Evolutionary conservation across 306 rosid species (phyloP), one percentile per base, ranked within the genome.

Genomic region (Medicago ruthenica): DNA sequence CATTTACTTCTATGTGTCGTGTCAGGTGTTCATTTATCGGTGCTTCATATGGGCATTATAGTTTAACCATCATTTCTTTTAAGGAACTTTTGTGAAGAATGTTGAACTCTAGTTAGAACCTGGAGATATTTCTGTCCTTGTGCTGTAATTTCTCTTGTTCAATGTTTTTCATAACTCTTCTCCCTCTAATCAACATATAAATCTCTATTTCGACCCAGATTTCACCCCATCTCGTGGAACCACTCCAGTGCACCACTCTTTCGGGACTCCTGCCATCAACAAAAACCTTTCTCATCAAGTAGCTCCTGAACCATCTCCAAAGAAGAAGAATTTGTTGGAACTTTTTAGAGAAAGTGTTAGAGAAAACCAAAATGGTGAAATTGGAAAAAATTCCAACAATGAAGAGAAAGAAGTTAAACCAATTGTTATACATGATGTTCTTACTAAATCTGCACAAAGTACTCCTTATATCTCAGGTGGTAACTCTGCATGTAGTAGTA

Each of bases 151-250:
- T 55, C 14, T 55, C 31, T 4, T 50, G 57, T 18, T 76, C 31
- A 65, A 41, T 15, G 41, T 62, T 37, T 67, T 58, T 41, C 39
- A 10, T 34, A 18, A 41, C 24, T 62, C 65, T 50, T 67, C 36
- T 68, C 64, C 54, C 11, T 71, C 13, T 9, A 36, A 45, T 39
- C 17, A 55, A 47, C 81, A n/a, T 48, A 24, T 15, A 9, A 9
- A 50, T 84, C 51, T 61, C 21, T 77, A 63, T 20, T 58, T 40
- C 37, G 17, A 42, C 78, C 72, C 88, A 95, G 99, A 95, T 21
- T 87, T 88, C 65, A 89, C 98, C 36, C 97, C 99, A 58, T 92
- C 98, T 37, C 89, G 90, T 1, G 97, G 97, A 20, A 86, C 67
- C 86, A 89, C 98, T 37, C 98, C 98, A 4, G 78, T 89, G 75